These are phyloP conservation scores for Anisogramma anomala DNA, from an alignment of 2,329 filamentous ascomycete genomes.

Conservation along the genomic window DNA sequence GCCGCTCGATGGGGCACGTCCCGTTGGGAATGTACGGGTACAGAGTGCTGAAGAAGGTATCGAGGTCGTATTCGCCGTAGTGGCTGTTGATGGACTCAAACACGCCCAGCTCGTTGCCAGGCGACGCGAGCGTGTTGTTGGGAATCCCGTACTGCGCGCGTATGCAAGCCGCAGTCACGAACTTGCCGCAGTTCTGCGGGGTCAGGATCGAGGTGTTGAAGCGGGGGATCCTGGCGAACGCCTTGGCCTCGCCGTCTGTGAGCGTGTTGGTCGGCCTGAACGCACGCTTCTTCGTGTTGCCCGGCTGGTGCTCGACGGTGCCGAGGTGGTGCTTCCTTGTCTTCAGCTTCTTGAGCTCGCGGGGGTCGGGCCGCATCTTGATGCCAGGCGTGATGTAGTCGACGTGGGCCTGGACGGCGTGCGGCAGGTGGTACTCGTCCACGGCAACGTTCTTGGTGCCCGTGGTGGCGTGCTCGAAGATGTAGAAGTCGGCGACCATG, in stretches of 20 bases:
- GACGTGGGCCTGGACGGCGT: constrained; percentile 32
- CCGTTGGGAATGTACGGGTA: constrained; percentile 18
- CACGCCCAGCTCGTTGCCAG: constrained; percentile 14
- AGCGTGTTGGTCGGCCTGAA: constrained; percentile 6
- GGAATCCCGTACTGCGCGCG: constrained; percentile 14
- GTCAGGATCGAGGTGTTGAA: constrained; percentile 4
- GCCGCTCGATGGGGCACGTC: constrained; percentile 19
- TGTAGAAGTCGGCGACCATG: constrained; percentile 28
- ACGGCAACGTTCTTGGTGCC: constrained; percentile 28
- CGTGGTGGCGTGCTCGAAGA: constrained; percentile 28
- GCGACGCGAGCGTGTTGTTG: constrained; percentile 10
- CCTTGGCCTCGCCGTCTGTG: not conserved
- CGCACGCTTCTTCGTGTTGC: constrained; percentile 4
- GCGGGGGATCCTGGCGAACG: not conserved
- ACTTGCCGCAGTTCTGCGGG: constrained; percentile 9
- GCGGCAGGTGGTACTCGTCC: constrained; percentile 36
- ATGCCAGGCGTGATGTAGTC: constrained; percentile 44
- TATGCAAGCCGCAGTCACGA: constrained; percentile 15
- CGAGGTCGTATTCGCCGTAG: constrained; percentile 13
- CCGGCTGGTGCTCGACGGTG: not conserved
- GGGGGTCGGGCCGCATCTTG: constrained; percentile 25
- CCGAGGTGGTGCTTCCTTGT: constrained; percentile 1
- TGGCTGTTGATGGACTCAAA: constrained; percentile 14
- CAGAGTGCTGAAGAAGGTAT: constrained; percentile 14
- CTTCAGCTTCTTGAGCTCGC: constrained; percentile 9